Evolutionary conservation across 768 basidiomycete species (phyloP), one percentile per base, ranked within the genome.

Genomic region (Suillus spraguei): DNA sequence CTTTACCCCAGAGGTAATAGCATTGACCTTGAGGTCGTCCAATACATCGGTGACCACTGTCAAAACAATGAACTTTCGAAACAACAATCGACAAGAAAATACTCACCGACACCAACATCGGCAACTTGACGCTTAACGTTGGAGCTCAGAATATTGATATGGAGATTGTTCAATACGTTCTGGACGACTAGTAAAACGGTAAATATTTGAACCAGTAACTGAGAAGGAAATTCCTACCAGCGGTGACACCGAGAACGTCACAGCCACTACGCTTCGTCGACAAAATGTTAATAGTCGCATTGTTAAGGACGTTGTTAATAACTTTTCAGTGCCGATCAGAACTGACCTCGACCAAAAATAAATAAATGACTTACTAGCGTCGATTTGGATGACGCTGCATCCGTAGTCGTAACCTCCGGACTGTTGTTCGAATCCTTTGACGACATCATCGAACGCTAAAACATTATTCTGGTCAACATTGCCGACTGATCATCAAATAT

Each of bases 271-370:
- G 54, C 54, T 56, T 38, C 4, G 36, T 16, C 5, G 3, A n/a
- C 13, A 22, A 8, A 8, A 38, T 5, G 0, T 16, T 24, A 1
- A 38, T n/a, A 0, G 8, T 42, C 9, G 3, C 42, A 9, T 42
- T 42, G 42, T 58, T 32, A 8, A 58, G 56, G 0, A 58, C 28
- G 10, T 41, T n/a, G 11, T 1, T 3, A 5, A 41, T 4, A 1
- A 41, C 56, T 58, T 1, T 13, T 7, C 28, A 4, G 5, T 8
- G 5, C 1, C 9, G 24, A 4, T 58, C 0, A 58, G 32, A 6
- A 0, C 6, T 1, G 2, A 8, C 22, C 16, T 10, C 5, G 3
- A 28, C 5, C 2, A 3, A 0, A 28, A 8, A 39, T 0, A 1
- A 3, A 17, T 1, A 0, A 3, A 17, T 1, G 0, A 39, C 56